Base-by-base conservation (phyloP, 1,284 basidiomycete genomes). In the Singerocomus rubriflavus region DNA sequence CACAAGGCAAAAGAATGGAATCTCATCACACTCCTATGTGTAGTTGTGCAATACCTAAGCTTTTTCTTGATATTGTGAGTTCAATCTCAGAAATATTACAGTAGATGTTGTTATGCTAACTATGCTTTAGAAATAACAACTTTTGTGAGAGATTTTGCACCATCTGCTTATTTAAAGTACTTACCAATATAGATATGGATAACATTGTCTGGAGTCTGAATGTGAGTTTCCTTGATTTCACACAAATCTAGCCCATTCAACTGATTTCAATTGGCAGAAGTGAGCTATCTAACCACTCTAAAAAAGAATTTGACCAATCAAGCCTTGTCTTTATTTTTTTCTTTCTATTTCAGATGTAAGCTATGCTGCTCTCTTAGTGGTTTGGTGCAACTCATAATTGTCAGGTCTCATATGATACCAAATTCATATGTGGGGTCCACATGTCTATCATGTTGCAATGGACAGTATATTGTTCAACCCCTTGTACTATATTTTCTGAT, bases 41-140 rank as follows among this genome's bases (percentile, higher is more conserved):
- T 42, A 17, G 53, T 58, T 17, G 51, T 61, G 33, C 60, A 60
- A 44, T 60, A 63, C 36, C 12, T 63, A 9, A 50, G 55, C 12
- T 53, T 61, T 36, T 44, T 51, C 40, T 4, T 60, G 11, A 16
- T 52, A 13, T 5, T 50, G 59, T 60, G 30, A 4, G 60, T 60
- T 14, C 21, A 4, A 21, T 4, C 21, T 21, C 21, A 0, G 13
- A 33, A 27, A 31, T 10, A 12, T 21, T 37, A 21, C n/a, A 1
- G 33, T 3, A 0, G 26, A 39, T 21, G 14, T 17, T 25, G 4
- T 16, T 7, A 26, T 31, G 5, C 29, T 47, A 36, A 60, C 42
- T n/a, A 8, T 4, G 25, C 27, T 35, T 14, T 35, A 60, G 60
- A 36, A 16, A 35, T 9, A 52, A 36, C 17, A 21, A 43, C 0